Evolutionary conservation across 2,329 filamentous ascomycete species (phyloP).

Genomic region (Penicillium polonicum): DNA sequence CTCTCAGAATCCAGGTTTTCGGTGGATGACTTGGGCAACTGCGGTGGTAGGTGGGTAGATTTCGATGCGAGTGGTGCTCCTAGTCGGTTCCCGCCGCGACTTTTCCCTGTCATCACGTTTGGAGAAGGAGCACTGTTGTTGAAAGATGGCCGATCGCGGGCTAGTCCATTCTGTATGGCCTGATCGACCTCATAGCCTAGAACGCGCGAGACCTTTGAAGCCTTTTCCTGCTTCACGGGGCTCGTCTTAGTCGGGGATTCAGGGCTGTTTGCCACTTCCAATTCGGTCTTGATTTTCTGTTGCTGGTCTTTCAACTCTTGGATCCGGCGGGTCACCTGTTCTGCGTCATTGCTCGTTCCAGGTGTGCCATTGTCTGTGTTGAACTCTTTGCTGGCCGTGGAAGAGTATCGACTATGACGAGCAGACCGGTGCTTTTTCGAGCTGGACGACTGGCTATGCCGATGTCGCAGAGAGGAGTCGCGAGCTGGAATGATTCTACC

Average conservation of each 20-base stretch:
- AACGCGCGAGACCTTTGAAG: constrained; percentile 11
- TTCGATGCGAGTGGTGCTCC: constrained; percentile 31
- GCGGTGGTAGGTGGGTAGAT: constrained; percentile 26
- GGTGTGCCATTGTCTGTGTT: constrained; percentile 41
- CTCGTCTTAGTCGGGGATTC: constrained; percentile 23
- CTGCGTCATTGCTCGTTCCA: constrained; percentile 48
- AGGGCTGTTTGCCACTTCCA: constrained; percentile 41
- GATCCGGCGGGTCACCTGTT: constrained; percentile 58
- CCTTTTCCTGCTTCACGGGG: constrained; percentile 13
- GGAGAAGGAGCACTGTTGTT: constrained; percentile 70
- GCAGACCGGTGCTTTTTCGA: constrained; percentile 56
- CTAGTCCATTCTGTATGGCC: constrained; percentile 5
- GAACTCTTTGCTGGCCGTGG: constrained; percentile 40
- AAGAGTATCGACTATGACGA: constrained; percentile 43
- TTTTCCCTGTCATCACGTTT: constrained; percentile 61
- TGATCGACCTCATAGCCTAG: constrained; percentile 6
- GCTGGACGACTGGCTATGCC: constrained; percentile 48
- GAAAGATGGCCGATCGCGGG: constrained; percentile 5
- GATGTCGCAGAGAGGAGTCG: constrained; percentile 64
- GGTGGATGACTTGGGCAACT: constrained; percentile 26
- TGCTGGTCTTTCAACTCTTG: constrained; percentile 59
- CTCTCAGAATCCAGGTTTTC: constrained; percentile 35
- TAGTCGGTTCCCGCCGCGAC: constrained; percentile 33
- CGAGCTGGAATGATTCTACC: constrained; percentile 62
- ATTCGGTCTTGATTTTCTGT: constrained; percentile 52